Evolutionary conservation across 1,139 yeast genomes (phyloP).

Genomic region (Candida neerlandica): DNA sequence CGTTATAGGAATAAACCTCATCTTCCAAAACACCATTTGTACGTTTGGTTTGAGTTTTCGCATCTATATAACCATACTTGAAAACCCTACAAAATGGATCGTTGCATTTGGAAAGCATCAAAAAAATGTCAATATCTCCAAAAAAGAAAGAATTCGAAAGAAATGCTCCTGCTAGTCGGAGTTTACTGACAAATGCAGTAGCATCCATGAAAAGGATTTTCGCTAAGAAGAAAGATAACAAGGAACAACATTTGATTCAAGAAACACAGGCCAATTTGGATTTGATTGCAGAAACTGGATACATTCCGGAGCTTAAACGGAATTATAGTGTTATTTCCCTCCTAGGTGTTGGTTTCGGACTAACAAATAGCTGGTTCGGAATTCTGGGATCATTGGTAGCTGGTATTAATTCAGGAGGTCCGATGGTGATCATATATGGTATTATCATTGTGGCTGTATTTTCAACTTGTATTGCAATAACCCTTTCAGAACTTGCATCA

Average conservation of each 20-base stretch:
- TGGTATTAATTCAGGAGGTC: slow-evolving; percentile 70
- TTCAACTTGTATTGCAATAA: slow-evolving; percentile 40
- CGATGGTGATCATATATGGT: slow-evolving; percentile 66
- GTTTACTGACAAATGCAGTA: neutral
- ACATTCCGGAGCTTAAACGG: slow-evolving; percentile 44
- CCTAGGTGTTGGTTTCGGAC: slow-evolving; percentile 63
- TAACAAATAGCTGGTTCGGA: slow-evolving; percentile 68
- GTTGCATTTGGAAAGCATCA: no score
- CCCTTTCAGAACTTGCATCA: slow-evolving; percentile 50
- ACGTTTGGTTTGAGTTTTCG: no score
- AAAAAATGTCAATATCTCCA: neutral
- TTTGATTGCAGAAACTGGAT: slow-evolving; percentile 37
- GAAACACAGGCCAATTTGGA: slow-evolving; percentile 38
- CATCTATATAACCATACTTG: no score
- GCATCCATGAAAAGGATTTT: neutral
- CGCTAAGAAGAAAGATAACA: neutral
- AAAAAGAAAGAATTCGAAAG: neutral
- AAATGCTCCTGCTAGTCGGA: no score
- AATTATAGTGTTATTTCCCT: slow-evolving; percentile 55
- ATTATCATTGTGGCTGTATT: slow-evolving; percentile 58
- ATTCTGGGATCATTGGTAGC: slow-evolving; percentile 39
- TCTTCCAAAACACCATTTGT: no score
- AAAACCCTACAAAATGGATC: no score
- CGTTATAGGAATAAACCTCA: no score
- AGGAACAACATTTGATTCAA: slow-evolving; percentile 2